Evolutionary conservation across 2,329 filamentous ascomycete genomes (phyloP).

Genomic region (Scedosporium boydii): DNA sequence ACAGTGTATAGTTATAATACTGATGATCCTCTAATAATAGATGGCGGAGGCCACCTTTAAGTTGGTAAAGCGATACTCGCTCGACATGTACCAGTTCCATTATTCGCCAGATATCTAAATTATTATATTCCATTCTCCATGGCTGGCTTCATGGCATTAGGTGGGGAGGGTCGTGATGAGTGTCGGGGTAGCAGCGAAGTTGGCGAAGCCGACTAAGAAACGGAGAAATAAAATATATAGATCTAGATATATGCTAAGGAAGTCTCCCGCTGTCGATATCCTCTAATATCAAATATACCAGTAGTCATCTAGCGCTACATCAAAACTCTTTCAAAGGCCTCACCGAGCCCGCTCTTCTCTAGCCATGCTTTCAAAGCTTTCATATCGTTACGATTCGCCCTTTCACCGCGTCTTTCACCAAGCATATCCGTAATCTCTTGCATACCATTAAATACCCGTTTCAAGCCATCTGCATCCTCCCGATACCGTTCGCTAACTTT

Average conservation of each 20-base stretch:
- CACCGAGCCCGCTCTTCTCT: slow-evolving; percentile 30
- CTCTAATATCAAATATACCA: too few species aligned
- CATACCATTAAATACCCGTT: slow-evolving; percentile 43
- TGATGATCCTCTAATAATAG: background rate
- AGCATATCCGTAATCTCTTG: slow-evolving; percentile 43
- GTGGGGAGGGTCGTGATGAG: too few species aligned
- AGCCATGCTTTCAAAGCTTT: slow-evolving; percentile 41
- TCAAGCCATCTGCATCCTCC: slow-evolving; percentile 21
- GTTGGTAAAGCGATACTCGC: background rate
- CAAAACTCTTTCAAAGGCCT: slow-evolving; percentile 32
- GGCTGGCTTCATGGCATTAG: too few species aligned
- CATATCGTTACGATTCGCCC: slow-evolving; percentile 44
- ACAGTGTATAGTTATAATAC: background rate
- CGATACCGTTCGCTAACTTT: slow-evolving; percentile 49
- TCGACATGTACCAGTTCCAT: background rate
- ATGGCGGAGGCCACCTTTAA: background rate
- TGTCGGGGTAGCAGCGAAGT: too few species aligned
- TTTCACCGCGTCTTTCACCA: slow-evolving; percentile 35
- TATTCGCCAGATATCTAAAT: too few species aligned
- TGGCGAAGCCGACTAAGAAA: too few species aligned
- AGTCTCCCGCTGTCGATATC: too few species aligned
- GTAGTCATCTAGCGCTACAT: slow-evolving; percentile 13
- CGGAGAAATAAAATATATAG: too few species aligned
- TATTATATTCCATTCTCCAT: too few species aligned
- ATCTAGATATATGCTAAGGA: too few species aligned